These are phyloP conservation scores for Blakeslea trispora DNA, from an alignment of 371 early-diverging fungal species.

Conservation along the genomic window DNA sequence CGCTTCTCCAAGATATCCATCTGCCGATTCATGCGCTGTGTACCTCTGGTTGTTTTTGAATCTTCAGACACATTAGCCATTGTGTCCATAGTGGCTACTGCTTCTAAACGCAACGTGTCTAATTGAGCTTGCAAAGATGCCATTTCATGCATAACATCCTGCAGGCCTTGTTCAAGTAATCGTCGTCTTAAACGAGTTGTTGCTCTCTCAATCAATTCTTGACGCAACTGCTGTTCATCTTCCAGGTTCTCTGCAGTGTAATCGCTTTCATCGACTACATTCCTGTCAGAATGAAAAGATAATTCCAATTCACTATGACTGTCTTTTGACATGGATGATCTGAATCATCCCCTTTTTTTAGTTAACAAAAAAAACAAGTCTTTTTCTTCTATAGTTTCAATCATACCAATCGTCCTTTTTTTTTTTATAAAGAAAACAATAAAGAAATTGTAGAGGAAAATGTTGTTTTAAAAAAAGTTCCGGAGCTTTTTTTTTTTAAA, in stretches of 20 bases:
- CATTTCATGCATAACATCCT: slow-evolving; percentile 31
- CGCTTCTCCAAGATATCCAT: slow-evolving; percentile 43
- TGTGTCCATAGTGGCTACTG: slow-evolving; percentile 34
- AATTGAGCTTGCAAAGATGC: slow-evolving; percentile 29
- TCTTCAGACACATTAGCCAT: slow-evolving; percentile 23
- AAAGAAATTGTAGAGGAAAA: slow-evolving; percentile 2
- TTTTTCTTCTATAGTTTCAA: no score
- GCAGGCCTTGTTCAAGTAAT: slow-evolving; percentile 25
- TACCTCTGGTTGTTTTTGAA: slow-evolving; percentile 7
- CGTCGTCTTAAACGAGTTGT: slow-evolving; percentile 22
- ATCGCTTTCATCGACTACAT: neutral
- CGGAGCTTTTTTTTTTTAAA: neutral
- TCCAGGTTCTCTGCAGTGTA: slow-evolving; percentile 7
- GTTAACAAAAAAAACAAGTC: no score
- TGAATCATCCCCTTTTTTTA: no score
- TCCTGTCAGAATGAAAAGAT: slow-evolving; percentile 1
- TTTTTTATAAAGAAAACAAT: slow-evolving; percentile 2
- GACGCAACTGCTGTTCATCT: slow-evolving; percentile 17
- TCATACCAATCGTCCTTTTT: no score
- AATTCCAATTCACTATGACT: neutral
- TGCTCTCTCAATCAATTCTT: slow-evolving; percentile 28
- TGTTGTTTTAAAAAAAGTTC: neutral
- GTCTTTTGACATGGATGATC: neutral
- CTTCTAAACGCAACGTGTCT: slow-evolving; percentile 32
- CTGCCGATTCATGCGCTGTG: slow-evolving; percentile 22